These are phyloP conservation scores for Daedaleopsis sinensis DNA, from an alignment of 768 basidiomycete species.

Conservation along the genomic window DNA sequence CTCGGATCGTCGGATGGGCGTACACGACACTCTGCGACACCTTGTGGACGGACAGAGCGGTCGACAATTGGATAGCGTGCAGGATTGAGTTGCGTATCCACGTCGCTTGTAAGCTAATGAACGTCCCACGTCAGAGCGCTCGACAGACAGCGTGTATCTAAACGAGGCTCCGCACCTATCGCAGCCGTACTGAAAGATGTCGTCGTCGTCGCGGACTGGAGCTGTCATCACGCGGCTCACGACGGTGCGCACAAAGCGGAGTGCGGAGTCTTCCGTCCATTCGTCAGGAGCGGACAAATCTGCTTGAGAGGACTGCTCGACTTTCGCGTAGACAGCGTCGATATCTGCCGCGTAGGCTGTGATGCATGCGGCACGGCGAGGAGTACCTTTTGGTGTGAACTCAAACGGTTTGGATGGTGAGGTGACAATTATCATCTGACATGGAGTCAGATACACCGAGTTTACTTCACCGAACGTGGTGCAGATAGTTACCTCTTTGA, in stretches of 20 bases:
- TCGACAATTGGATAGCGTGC: constrained; percentile 29
- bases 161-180: constrained; percentile 35
- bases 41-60: constrained; percentile 10
- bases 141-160: no score
- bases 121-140: neutral
- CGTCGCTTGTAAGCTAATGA: constrained; percentile 33
- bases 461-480: neutral
- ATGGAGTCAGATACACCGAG: constrained; percentile 38
- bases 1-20: constrained; percentile 42
- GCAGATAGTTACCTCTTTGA: constrained; percentile 22
- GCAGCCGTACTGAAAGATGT: constrained; percentile 45
- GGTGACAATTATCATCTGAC: constrained; percentile 52
- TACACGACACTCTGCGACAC: constrained; percentile 39
- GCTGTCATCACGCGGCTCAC: constrained; percentile 37
- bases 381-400: constrained; percentile 50
- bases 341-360: constrained; percentile 48
- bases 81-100: constrained; percentile 37
- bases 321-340: constrained; percentile 40
- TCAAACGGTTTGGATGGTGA: constrained; percentile 45
- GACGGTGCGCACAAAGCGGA: constrained; percentile 22
- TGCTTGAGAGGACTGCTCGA: constrained; percentile 28
- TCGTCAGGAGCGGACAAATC: constrained; percentile 30
- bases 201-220: constrained; percentile 37
- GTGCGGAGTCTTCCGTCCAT: constrained; percentile 28
- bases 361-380: constrained; percentile 44